These are phyloP conservation scores for Diaporthe aspalathi DNA, from an alignment of 2,329 filamentous ascomycete genomes.

Conservation along the genomic window DNA sequence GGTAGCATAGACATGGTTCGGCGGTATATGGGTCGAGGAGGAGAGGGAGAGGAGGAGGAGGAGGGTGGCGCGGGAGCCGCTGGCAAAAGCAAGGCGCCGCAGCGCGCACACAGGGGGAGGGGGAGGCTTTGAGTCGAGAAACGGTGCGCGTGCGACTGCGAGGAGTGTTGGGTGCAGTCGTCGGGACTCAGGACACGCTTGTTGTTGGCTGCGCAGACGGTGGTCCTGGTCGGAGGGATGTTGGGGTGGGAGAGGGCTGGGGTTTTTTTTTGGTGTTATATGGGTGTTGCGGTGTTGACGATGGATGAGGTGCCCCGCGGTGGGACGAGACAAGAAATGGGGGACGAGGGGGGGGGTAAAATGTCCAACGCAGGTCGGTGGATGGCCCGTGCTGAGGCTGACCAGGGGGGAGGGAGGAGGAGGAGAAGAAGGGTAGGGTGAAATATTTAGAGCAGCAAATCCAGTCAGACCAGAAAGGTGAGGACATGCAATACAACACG, in stretches of 20 bases:
- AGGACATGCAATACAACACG: not conserved
- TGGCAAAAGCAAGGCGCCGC: constrained; percentile 39
- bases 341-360: not conserved
- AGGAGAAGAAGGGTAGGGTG: no score
- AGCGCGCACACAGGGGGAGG: constrained; percentile 37
- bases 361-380: not conserved
- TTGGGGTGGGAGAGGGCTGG: not conserved
- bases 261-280: not conserved
- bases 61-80: constrained; percentile 29
- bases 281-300: constrained; percentile 31
- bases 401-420: no score
- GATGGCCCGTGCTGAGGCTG: constrained; percentile 27
- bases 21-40: constrained; percentile 23
- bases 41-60: constrained; percentile 15
- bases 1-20: constrained; percentile 85
- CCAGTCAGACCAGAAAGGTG: constrained; percentile 14
- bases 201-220: not conserved
- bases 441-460: constrained; percentile 11
- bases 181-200: constrained; percentile 16
- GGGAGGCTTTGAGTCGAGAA: constrained; percentile 18
- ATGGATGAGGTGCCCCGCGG: constrained; percentile 23
- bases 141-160: constrained; percentile 32
- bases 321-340: constrained; percentile 26
- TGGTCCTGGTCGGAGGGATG: not conserved
- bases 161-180: constrained; percentile 14